Evolutionary conservation across 257 asterid species (phyloP).

Genomic region (Gynochthodes officinalis): DNA sequence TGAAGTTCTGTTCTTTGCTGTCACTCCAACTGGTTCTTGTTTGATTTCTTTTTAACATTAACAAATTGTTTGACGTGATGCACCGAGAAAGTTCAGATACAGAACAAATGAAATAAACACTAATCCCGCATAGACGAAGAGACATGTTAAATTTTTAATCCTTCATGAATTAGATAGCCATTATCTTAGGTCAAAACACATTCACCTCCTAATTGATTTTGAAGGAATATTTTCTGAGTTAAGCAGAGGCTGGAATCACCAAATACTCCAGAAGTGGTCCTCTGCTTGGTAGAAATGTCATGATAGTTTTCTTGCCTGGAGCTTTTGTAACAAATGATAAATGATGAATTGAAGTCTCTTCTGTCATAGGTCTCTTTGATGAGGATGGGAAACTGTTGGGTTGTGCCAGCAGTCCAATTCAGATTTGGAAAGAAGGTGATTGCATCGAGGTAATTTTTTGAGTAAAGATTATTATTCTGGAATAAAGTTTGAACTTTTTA

Average conservation of each 20-base stretch:
- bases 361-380: conserved; percentile 67
- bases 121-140: neutral
- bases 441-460: conserved; percentile 68
- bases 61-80: too few relatives aligned
- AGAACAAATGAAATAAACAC: neutral
- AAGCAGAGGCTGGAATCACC: neutral
- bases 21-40: neutral
- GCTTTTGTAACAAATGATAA: neutral
- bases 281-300: neutral
- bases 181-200: neutral
- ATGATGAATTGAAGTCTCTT: conserved; percentile 1
- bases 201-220: neutral
- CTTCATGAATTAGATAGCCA: neutral
- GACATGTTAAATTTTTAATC: neutral
- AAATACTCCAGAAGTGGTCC: neutral
- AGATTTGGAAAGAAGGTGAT: conserved; percentile 94
- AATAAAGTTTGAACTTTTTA: neutral
- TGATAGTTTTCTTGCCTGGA: neutral
- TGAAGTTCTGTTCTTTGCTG: neutral
- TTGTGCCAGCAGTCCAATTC: conserved; percentile 83
- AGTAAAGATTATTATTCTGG: conserved; percentile 2
- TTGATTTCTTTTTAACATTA: neutral
- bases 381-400: conserved; percentile 71
- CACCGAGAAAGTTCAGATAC: neutral
- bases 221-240: too few relatives aligned